Conservation (phyloP, 1,139 yeast species). For the Kurtzmaniella natalensis region DNA sequence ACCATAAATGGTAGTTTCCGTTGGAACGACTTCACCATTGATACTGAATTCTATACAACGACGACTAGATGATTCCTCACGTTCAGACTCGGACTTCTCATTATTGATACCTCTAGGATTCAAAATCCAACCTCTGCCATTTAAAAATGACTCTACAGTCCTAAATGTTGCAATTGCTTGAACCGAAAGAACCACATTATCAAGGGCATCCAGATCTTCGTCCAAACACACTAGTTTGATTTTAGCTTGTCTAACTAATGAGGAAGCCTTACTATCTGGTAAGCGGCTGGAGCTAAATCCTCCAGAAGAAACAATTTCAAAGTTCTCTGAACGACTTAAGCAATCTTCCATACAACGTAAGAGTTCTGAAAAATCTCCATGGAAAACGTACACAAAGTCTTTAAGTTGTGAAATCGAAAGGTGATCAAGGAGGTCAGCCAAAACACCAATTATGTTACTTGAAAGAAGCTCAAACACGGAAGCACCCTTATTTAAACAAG, state of each 20-base stretch:
- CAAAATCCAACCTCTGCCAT: conserved; percentile 25
- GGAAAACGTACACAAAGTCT: conserved; percentile 48
- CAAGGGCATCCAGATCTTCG: conserved; percentile 25
- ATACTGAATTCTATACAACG: conserved; percentile 39
- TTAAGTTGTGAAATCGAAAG: conserved; percentile 28
- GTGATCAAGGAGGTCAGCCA: conserved; percentile 39
- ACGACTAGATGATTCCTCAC: conserved; percentile 9
- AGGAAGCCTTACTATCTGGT: conserved; percentile 40
- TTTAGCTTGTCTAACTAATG: conserved; percentile 71
- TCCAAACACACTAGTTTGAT: conserved; percentile 41
- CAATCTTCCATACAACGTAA: conserved; percentile 68
- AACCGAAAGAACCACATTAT: conserved; percentile 56
- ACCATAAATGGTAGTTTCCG: conserved; percentile 75
- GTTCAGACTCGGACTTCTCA: conserved; percentile 5
- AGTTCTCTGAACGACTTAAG: conserved; percentile 69
- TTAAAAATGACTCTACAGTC: conserved; percentile 63
- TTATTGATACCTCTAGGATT: conserved; percentile 13
- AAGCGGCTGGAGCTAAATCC: conserved; percentile 2
- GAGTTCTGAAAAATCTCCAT: conserved; percentile 33
- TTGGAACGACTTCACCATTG: conserved; percentile 58
- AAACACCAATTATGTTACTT: conserved; percentile 56
- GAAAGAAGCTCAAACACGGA: conserved; percentile 77
- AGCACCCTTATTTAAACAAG: conserved; percentile 17
- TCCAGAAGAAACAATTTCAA: conserved; percentile 47
- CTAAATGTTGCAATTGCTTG: conserved; percentile 87